Evolutionary conservation across 345 rosid species (phyloP).

Genomic region (Linum tenue): DNA sequence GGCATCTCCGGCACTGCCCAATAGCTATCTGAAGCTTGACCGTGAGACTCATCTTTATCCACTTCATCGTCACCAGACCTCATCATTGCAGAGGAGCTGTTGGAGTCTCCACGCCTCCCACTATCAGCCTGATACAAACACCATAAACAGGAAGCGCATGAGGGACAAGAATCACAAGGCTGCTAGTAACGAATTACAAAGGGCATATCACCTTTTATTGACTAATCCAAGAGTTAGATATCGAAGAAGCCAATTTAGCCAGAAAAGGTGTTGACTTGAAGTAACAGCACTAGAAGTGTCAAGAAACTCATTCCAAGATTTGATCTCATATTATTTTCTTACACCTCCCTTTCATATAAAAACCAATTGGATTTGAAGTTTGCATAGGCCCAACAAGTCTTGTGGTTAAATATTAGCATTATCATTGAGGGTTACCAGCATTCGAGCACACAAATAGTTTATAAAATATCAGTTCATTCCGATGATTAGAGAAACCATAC

Average conservation of each 20-base stretch:
- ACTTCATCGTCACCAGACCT: conserved; percentile 51
- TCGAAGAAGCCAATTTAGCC: no score
- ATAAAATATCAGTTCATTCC: no score
- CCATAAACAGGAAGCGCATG: background rate
- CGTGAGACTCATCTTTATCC: conserved; percentile 39
- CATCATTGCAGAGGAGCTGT: conserved; percentile 45
- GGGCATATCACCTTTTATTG: no score
- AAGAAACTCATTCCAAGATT: no score
- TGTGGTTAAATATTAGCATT: background rate
- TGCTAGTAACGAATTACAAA: no score
- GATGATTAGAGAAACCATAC: background rate
- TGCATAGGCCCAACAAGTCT: background rate
- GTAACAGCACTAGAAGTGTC: background rate
- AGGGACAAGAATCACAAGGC: no score
- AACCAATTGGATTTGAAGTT: no score
- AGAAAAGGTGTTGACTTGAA: background rate
- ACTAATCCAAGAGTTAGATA: no score
- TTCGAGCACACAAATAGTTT: no score
- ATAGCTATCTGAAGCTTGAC: conserved; percentile 52
- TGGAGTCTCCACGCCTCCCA: conserved; percentile 64
- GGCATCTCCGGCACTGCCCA: conserved; percentile 82
- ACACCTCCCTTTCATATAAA: no score
- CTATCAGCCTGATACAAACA: conserved; percentile 51
- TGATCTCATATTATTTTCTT: no score
- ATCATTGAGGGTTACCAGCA: background rate